Conservation (phyloP, 2,329 filamentous ascomycete genomes). For the Fusarium scirpi region DNA sequence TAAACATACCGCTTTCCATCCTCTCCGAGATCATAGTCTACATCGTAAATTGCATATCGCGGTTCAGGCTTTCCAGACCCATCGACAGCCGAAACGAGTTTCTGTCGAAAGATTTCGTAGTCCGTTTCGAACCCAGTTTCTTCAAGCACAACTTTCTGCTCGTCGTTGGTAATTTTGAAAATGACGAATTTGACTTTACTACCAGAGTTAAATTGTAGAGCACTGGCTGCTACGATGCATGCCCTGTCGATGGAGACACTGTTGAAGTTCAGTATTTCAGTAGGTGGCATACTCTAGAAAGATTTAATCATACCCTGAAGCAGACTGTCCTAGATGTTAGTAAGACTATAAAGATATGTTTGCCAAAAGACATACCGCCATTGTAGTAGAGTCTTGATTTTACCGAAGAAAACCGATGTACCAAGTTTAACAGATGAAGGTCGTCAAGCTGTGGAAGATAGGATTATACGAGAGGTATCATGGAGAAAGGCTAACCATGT, state of each 20-base stretch:
- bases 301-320: constrained; percentile 13
- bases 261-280: background rate
- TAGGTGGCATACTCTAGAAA: background rate
- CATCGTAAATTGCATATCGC: constrained; percentile 37
- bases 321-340: background rate
- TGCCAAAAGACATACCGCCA: constrained; percentile 3
- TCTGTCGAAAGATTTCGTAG: constrained; percentile 34
- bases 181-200: constrained; percentile 33
- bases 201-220: constrained; percentile 10
- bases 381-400: background rate
- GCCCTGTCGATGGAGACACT: constrained; percentile 31
- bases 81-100: constrained; percentile 19
- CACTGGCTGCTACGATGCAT: constrained; percentile 26
- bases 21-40: constrained; percentile 36
- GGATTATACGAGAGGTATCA: background rate
- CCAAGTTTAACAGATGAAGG: background rate
- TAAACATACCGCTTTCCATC: constrained; percentile 28
- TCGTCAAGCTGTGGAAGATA: background rate
- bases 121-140: constrained; percentile 14
- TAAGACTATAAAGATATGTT: fast-evolving
- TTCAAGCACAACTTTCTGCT: constrained; percentile 29
- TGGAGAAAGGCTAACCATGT: background rate
- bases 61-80: constrained; percentile 20
- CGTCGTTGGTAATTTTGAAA: constrained; percentile 34
- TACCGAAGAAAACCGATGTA: background rate